A percentile compares a stretch with the other conserved stretches of the same genome.
Conservation (phyloP, 1,284 basidiomycete species). For the Pseudozyma sp. region DNA sequence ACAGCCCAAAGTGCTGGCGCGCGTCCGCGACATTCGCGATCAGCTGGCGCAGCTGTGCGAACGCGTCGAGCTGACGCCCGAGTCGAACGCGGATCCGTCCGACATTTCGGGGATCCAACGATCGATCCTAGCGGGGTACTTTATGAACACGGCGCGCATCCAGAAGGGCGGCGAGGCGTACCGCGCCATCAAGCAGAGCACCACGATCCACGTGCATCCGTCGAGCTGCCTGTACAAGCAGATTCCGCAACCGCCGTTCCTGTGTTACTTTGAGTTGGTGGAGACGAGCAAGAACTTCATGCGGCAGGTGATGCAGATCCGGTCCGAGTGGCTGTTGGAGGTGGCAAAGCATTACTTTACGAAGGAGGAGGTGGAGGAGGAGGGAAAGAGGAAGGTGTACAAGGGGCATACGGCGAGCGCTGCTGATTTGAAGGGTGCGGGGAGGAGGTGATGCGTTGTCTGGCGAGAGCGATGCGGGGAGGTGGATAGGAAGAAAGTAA, state of each 20-base stretch:
- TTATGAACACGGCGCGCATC: slow-evolving; percentile 80
- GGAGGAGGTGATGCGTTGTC: no score
- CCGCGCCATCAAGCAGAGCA: slow-evolving; percentile 88
- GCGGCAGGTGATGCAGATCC: slow-evolving; percentile 97
- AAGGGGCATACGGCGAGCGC: slow-evolving; percentile 37
- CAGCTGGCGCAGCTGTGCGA: slow-evolving; percentile 95
- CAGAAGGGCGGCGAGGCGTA: slow-evolving; percentile 72
- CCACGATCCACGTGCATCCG: slow-evolving; percentile 93
- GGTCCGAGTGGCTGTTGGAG: slow-evolving; percentile 91
- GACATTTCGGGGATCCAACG: slow-evolving; percentile 94
- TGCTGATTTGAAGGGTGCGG: slow-evolving; percentile 6
- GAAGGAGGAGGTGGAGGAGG: slow-evolving; percentile 53
- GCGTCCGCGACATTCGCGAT: slow-evolving; percentile 93
- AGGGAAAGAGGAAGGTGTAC: slow-evolving; percentile 13
- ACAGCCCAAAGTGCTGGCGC: slow-evolving; percentile 92
- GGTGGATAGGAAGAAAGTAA: no score
- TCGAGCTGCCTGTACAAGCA: slow-evolving; percentile 93
- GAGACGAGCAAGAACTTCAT: slow-evolving; percentile 74
- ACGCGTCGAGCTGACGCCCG: slow-evolving; percentile 91
- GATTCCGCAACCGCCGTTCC: slow-evolving; percentile 86
- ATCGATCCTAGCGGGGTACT: slow-evolving; percentile 92
- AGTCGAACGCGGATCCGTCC: slow-evolving; percentile 86
- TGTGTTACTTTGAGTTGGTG: slow-evolving; percentile 92
- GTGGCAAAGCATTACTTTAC: slow-evolving; percentile 69
- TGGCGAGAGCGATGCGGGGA: no score